phyloP scores from a whole-genome alignment of 1,284 basidiomycete genomes.

The Erythrobasidium hasegawianum region DNA sequence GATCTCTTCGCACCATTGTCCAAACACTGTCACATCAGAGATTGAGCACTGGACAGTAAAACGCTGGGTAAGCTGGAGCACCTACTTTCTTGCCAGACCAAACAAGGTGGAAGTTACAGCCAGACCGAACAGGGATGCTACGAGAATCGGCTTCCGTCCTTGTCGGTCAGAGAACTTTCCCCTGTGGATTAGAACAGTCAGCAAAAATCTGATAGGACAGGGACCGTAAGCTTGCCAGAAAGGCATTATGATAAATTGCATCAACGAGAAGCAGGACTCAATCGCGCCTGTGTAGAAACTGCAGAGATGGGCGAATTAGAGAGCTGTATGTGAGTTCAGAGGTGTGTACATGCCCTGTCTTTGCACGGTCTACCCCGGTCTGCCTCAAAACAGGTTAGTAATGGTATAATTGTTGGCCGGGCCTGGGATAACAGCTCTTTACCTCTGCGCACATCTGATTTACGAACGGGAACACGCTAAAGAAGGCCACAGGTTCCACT shows the following conservation, averaged over 20 bases:
- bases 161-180: slow-evolving; percentile 30
- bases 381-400: too few relatives aligned
- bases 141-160: slow-evolving; percentile 50
- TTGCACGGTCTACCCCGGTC: too few relatives aligned
- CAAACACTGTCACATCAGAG: not conserved
- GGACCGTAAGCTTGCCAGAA: slow-evolving; percentile 45
- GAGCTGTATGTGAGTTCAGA: too few relatives aligned
- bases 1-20: not conserved
- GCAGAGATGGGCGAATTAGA: slow-evolving; percentile 11
- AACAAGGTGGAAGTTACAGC: slow-evolving; percentile 48
- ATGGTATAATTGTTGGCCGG: too few relatives aligned
- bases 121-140: slow-evolving; percentile 49
- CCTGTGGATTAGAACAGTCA: not conserved
- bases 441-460: too few relatives aligned
- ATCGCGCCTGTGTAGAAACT: slow-evolving; percentile 50
- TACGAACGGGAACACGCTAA: slow-evolving; percentile 20
- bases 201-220: too few relatives aligned
- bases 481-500: slow-evolving; percentile 46
- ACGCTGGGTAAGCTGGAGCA: too few relatives aligned
- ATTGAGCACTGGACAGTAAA: too few relatives aligned
- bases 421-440: not conserved
- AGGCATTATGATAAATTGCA: slow-evolving; percentile 48
- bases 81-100: slow-evolving; percentile 47
- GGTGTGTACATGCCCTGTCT: too few relatives aligned
- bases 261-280: slow-evolving; percentile 48